phyloP scores from a whole-genome alignment of 345 rosid species.

The Lepidium africanum region DNA sequence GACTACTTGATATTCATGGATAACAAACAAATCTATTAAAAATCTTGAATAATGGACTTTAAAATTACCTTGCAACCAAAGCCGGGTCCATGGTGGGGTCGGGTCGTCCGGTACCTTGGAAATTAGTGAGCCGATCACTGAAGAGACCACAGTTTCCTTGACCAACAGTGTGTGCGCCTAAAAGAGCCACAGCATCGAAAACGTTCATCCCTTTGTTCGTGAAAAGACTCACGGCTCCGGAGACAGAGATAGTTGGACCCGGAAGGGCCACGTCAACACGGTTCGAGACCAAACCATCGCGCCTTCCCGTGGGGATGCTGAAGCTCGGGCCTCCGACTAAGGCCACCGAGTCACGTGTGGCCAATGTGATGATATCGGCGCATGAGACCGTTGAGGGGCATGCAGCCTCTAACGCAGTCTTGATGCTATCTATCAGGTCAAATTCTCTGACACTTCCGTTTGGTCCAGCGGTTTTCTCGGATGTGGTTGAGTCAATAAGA shows the following conservation, averaged over 20 bases:
- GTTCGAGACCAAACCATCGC: slow-evolving; percentile 44
- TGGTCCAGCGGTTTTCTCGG: slow-evolving; percentile 63
- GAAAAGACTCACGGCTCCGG: slow-evolving; percentile 39
- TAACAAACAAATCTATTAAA: neutral
- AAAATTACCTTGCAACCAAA: slow-evolving; percentile 22
- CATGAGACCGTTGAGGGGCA: slow-evolving; percentile 71
- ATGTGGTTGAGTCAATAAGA: slow-evolving; percentile 46
- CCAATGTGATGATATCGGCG: slow-evolving; percentile 41
- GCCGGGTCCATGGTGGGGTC: slow-evolving; percentile 46
- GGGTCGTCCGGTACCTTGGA: slow-evolving; percentile 36
- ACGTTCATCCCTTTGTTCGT: slow-evolving; percentile 23
- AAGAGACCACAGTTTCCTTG: slow-evolving; percentile 42
- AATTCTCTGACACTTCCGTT: slow-evolving; percentile 57
- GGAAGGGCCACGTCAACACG: slow-evolving; percentile 38
- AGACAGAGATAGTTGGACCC: slow-evolving; percentile 37
- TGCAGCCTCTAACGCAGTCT: slow-evolving; percentile 41
- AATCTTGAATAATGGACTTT: neutral
- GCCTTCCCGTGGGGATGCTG: slow-evolving; percentile 52
- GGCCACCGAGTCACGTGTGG: slow-evolving; percentile 26
- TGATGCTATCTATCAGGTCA: slow-evolving; percentile 53
- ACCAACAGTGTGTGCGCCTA: slow-evolving; percentile 64
- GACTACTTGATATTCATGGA: neutral
- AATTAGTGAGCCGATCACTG: slow-evolving; percentile 48
- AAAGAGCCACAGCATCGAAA: slow-evolving; percentile 46
- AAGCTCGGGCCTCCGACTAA: slow-evolving; percentile 38